Base-by-base conservation (phyloP, 208 protist genomes). In the Trypanosoma scelopori region DNA sequence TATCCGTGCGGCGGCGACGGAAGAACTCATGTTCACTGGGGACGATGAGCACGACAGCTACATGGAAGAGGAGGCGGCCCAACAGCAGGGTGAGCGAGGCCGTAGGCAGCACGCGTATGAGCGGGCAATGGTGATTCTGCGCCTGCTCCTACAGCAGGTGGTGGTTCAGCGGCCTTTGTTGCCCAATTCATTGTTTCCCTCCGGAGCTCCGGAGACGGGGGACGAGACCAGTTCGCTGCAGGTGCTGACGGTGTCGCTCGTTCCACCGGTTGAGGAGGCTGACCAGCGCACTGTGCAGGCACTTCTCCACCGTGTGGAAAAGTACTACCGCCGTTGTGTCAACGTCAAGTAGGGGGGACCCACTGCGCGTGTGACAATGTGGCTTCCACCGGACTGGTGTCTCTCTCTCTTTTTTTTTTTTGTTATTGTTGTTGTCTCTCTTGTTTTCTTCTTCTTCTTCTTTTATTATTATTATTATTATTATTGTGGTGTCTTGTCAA, bases 71-170 rank as follows among this genome's bases (percentile, higher is more conserved):
- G 49, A 50, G 32, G 56, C 59, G 20, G 50, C 28, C 22, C 46
- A 46, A 45, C 45, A 23, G 15, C 25, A 60, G 5, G 20, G 7
- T 3, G 25, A 43, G 39, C 43, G 28, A 22, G 3, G 12, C 20
- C 49, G 39, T 3, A 41, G 56, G 23, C 45, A 51, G 46, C 25
- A 28, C 15, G 57, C 20, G 32, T 75, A 69, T 74, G 73, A 65
- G 59, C 39, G 41, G 53, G 76, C 77, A 6, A 67, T 83, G 37
- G 72, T 74, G 5, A 66, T 89, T 55, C 60, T 89, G 55, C 83
- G 76, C 7, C 60, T 89, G 37, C 32, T 89, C 41, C 52, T 82
- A 55, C 78, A 84, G 65, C 83, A 80, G 41, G 72, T 72, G 0
- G 74, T 85, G 41, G 59, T 89, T 48, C 69, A 20, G 41, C 49